Conservation (phyloP, 306 rosid genomes). For the Castanopsis chinensis region DNA sequence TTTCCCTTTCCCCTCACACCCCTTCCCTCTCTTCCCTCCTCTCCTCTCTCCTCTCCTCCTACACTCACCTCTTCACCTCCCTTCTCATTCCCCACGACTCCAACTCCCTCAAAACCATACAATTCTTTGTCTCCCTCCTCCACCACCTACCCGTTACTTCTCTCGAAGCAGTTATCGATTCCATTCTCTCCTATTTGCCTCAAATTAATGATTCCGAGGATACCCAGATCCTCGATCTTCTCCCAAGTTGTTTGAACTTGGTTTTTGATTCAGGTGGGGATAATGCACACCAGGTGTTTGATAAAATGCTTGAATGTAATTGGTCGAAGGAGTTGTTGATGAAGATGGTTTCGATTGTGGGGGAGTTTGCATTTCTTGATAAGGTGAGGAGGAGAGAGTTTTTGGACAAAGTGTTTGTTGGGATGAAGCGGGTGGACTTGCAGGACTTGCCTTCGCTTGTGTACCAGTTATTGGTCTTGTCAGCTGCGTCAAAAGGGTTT, state of each 20-base stretch:
- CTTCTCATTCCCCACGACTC: slow-evolving; percentile 29
- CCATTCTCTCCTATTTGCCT: slow-evolving; percentile 24
- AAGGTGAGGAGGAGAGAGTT: slow-evolving; percentile 31
- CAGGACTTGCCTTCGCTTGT: slow-evolving; percentile 47
- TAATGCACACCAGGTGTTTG: slow-evolving; percentile 5
- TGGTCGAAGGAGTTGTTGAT: slow-evolving; percentile 40
- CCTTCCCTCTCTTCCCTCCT: slow-evolving; percentile 34
- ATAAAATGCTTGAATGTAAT: slow-evolving; percentile 18
- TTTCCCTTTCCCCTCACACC: slow-evolving; percentile 33
- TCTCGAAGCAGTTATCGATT: slow-evolving; percentile 14
- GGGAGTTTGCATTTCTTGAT: slow-evolving; percentile 30
- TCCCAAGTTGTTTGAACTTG: slow-evolving; percentile 29
- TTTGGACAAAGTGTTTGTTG: slow-evolving; percentile 29
- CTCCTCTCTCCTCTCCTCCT: slow-evolving; percentile 35
- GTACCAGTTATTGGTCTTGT: slow-evolving; percentile 38
- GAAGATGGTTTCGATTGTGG: slow-evolving; percentile 33
- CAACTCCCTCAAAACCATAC: slow-evolving; percentile 37
- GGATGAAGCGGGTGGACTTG: slow-evolving; percentile 30
- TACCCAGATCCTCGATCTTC: slow-evolving; percentile 38
- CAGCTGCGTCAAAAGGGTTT: slow-evolving; percentile 35
- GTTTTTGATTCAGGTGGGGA: neutral
- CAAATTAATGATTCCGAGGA: slow-evolving; percentile 22
- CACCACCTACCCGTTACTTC: slow-evolving; percentile 4
- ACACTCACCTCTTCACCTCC: slow-evolving; percentile 26
- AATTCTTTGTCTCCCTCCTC: slow-evolving; percentile 26